Conservation (phyloP, 257 asterid genomes). For the Solanum chaucha region DNA sequence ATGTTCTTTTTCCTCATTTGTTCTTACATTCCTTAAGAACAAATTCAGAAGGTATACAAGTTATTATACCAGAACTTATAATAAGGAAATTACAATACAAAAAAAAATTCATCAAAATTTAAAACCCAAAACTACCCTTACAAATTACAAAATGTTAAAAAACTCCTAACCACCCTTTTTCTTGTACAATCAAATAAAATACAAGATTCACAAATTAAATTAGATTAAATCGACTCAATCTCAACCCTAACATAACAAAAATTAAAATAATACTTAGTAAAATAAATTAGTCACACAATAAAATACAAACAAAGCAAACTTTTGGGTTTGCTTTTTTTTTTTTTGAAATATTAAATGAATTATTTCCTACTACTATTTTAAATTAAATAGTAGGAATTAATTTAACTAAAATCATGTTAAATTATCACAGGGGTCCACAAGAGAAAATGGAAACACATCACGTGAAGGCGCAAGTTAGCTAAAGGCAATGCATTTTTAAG, state of each 20-base stretch:
- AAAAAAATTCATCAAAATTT: neutral
- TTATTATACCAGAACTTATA: neutral
- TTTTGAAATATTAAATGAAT: neutral
- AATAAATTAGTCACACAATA: neutral
- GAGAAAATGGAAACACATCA: conserved; percentile 15
- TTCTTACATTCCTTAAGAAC: neutral
- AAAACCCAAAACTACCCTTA: neutral
- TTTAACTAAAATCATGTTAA: neutral
- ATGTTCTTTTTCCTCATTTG: neutral
- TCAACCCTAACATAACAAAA: neutral
- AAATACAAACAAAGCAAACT: neutral
- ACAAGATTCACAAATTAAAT: neutral
- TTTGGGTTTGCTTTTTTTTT: neutral
- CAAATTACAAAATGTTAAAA: neutral
- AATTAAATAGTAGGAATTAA: neutral
- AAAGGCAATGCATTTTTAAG: neutral
- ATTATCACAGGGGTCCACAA: conserved; percentile 8
- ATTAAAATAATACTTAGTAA: neutral
- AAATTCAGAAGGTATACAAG: conserved; percentile 1
- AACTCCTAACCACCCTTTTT: neutral
- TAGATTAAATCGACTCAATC: neutral
- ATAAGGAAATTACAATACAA: neutral
- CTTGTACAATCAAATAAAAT: neutral
- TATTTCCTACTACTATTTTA: conserved; percentile 3
- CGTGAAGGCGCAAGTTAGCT: conserved; percentile 16